Evolutionary conservation across 345 rosid genomes (phyloP), one percentile per base, ranked within the genome.

Genomic region (Eucalyptus leucophloia): DNA sequence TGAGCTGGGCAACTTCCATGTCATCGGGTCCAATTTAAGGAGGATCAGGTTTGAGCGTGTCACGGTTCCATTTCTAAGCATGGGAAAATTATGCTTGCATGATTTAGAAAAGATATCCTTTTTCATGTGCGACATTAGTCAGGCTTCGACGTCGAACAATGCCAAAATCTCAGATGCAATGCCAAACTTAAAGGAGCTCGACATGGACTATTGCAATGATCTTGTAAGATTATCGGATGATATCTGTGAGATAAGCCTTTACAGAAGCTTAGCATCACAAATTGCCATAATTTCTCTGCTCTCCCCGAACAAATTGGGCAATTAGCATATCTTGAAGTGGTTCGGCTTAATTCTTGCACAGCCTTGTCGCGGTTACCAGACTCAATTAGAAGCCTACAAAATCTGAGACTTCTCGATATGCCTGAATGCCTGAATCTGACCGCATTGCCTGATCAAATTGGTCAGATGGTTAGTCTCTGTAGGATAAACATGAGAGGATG

Each of bases 1-100:
- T n/a, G 92, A 91, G 88, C 8, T 97, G 45, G 88, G 88, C 54
- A 94, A 94, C 45, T 92, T 94, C 44, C 88, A 28, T 18, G 77
- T 89, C 86, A 85, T 96, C 17, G 89, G 81, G 26, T 89, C 95
- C 87, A 90, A 91, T 89, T 91, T 97, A 58, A 95, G 91, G 90
- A 94, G 98, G 87, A 93, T 96, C 40, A 94, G 97, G 91, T 18
- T 96, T 62, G 98, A 95, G 65, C 92, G 91, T 28, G 89, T 90
- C 42, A 91, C 89, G 2, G 23, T 95, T 37, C 91, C 95, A 21
- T 49, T 86, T 44, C 34, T 91, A 8, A 65, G 54, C 85, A 23
- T 87, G 88, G 69, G 60, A 58, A 50, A 7, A 7, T 40, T 67
- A 67, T 30, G 67, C 89, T 67, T 94, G 47, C 65, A 26, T 53